Conservation (phyloP, 352 stramenopile species). For the Phytophthora cactorum region DNA sequence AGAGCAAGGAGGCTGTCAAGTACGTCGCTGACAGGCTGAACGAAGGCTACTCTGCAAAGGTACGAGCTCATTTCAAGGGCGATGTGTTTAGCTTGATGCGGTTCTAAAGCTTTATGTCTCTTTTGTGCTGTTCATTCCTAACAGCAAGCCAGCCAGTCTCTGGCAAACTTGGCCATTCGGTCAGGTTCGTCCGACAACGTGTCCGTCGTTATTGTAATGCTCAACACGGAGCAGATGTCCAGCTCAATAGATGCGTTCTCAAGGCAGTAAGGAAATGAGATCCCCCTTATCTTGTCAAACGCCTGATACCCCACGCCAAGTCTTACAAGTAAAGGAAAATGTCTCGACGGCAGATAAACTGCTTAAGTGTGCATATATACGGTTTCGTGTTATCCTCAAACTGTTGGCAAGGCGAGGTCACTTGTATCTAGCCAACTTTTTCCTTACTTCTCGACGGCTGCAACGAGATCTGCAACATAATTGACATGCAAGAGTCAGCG, state of each 20-base stretch:
- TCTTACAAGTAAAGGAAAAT: conserved; percentile 18
- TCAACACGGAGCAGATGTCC: conserved; percentile 57
- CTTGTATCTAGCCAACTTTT: conserved; percentile 11
- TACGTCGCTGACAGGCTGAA: conserved; percentile 76
- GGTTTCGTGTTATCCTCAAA: conserved; percentile 21
- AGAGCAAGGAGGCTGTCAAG: conserved; percentile 91
- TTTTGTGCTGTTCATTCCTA: not conserved
- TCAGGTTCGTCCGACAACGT: conserved; percentile 90
- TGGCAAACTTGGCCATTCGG: conserved; percentile 87
- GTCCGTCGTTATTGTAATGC: conserved; percentile 85
- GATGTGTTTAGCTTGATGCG: not conserved
- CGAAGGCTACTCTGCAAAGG: conserved; percentile 73
- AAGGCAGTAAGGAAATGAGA: not conserved
- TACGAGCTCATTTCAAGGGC: conserved; percentile 20
- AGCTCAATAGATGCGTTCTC: conserved; percentile 36
- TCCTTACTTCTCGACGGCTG: conserved; percentile 54
- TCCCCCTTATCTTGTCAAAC: too few relatives aligned
- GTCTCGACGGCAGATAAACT: conserved; percentile 14
- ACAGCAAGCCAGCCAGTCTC: conserved; percentile 79
- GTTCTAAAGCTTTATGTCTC: conserved; percentile 11
- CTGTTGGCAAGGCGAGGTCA: not conserved
- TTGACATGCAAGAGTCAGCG: not conserved
- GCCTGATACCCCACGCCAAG: not conserved
- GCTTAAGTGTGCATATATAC: conserved; percentile 39
- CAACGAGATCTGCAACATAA: conserved; percentile 50